Evolutionary conservation across 1,284 basidiomycete genomes (phyloP).

Genomic region (Pulchroboletus neoregius): DNA sequence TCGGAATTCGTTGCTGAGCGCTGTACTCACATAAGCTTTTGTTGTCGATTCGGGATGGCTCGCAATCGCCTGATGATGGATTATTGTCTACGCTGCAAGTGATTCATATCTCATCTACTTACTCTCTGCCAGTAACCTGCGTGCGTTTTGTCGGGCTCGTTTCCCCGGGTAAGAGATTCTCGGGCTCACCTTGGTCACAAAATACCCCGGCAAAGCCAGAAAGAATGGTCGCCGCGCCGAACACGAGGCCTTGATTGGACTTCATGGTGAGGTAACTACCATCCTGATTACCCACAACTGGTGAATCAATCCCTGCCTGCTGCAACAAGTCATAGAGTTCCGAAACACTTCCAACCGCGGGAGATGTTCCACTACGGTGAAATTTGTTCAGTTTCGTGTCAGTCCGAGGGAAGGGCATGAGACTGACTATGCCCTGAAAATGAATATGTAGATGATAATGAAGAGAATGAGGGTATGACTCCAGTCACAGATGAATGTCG

Average conservation of each 20-base stretch:
- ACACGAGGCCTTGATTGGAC: slow-evolving; percentile 51
- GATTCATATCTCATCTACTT: slow-evolving; percentile 9
- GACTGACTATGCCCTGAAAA: slow-evolving; percentile 44
- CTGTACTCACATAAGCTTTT: slow-evolving; percentile 42
- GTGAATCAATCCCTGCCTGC: slow-evolving; percentile 39
- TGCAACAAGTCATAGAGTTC: slow-evolving; percentile 45
- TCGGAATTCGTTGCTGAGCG: neutral
- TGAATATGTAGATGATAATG: slow-evolving; percentile 47
- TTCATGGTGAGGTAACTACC: slow-evolving; percentile 60
- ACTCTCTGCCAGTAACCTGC: slow-evolving; percentile 51
- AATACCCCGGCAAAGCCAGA: slow-evolving; percentile 47
- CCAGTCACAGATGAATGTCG: slow-evolving; percentile 54
- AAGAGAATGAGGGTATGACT: slow-evolving; percentile 51
- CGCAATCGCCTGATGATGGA: slow-evolving; percentile 40
- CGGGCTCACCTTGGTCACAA: slow-evolving; percentile 44
- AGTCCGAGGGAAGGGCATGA: slow-evolving; percentile 1
- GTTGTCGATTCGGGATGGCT: slow-evolving; percentile 48
- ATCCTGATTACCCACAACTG: slow-evolving; percentile 48
- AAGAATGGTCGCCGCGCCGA: slow-evolving; percentile 46
- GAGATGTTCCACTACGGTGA: slow-evolving; percentile 38
- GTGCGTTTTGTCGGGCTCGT: neutral
- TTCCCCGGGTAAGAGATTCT: neutral
- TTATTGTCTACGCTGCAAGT: neutral
- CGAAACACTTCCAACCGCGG: slow-evolving; percentile 40
- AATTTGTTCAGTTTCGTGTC: slow-evolving; percentile 1